phyloP scores from a whole-genome alignment of 805 yeast genomes.

The Ogataea saltuana region DNA sequence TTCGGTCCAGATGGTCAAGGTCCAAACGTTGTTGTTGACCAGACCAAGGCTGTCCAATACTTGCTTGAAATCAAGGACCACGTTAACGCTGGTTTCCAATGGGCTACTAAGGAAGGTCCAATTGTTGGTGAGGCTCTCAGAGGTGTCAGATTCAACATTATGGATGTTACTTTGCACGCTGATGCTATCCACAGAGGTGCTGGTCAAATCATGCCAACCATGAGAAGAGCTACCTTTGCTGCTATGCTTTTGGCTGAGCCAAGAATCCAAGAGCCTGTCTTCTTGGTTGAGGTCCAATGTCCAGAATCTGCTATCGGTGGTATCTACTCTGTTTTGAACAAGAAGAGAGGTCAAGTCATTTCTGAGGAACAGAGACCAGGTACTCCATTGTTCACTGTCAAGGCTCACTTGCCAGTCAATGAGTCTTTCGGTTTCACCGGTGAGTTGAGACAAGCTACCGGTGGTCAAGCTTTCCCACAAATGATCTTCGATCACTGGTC shows the following conservation, averaged over 20 bases:
- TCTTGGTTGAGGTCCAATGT: conserved; percentile 99
- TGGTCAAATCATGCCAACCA: conserved; percentile 99
- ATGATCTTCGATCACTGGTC: conserved; percentile 99
- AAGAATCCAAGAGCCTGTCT: conserved; percentile 98
- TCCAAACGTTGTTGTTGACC: conserved; percentile 98
- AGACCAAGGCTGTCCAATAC: conserved; percentile 99
- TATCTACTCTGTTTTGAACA: conserved; percentile 99
- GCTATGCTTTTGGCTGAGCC: conserved; percentile 98
- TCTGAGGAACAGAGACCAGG: conserved; percentile 99
- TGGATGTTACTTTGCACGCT: conserved; percentile 99
- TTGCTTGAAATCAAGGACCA: conserved; percentile 98
- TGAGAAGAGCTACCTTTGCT: conserved; percentile 99
- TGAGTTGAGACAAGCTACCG: conserved; percentile 99
- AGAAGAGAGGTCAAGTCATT: conserved; percentile 98
- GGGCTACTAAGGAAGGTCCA: conserved; percentile 99
- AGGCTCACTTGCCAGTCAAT: conserved; percentile 99
- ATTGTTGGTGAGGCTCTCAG: conserved; percentile 94
- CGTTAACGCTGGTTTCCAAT: conserved; percentile 99
- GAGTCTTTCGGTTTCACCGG: conserved; percentile 99
- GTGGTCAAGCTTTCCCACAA: conserved; percentile 99
- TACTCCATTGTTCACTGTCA: conserved; percentile 99
- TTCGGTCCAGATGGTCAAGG: conserved; percentile 99
- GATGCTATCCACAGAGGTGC: conserved; percentile 99
- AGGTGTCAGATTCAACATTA: conserved; percentile 94
- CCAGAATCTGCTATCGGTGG: conserved; percentile 99